These are phyloP conservation scores for Beauveria rudraprayagi DNA, from an alignment of 2,329 filamentous ascomycete genomes.

Conservation along the genomic window DNA sequence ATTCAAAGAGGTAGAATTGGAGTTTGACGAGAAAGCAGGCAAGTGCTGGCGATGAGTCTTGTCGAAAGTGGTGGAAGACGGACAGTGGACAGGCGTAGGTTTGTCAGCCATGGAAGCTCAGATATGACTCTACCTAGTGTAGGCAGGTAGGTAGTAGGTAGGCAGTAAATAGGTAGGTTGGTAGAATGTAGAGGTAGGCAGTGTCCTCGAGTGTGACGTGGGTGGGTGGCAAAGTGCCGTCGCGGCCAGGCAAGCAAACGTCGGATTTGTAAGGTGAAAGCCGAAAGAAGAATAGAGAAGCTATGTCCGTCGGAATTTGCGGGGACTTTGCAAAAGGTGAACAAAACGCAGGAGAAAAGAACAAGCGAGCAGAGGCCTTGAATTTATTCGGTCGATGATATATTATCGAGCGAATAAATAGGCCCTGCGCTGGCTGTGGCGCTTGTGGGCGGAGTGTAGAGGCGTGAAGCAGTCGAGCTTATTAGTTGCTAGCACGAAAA, in stretches of 20 bases:
- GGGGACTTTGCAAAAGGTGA: too few species aligned
- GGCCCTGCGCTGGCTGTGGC: constrained; percentile 8
- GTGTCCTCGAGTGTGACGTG: not conserved
- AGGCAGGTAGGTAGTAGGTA: not conserved
- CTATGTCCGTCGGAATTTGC: too few species aligned
- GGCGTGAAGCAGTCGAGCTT: not conserved
- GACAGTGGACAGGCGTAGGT: not conserved
- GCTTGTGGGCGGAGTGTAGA: constrained; percentile 5
- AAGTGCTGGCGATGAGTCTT: constrained; percentile 2
- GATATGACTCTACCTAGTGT: not conserved
- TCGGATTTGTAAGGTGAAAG: too few species aligned
- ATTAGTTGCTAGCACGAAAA: not conserved
- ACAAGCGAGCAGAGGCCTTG: not conserved
- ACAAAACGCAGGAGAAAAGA: not conserved
- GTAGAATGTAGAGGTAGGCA: too few species aligned
- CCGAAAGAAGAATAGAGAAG: too few species aligned
- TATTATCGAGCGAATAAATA: not conserved
- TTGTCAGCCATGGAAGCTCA: constrained; percentile 5
- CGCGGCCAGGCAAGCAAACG: too few species aligned
- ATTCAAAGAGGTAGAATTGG: constrained; percentile 3
- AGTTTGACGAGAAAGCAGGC: constrained; percentile 2
- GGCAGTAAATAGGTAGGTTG: too few species aligned
- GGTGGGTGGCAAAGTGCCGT: constrained; percentile 8
- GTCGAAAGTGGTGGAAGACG: constrained; percentile 10
- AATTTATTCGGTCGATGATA: not conserved